A percentile compares a stretch with the other conserved stretches of the same genome.
Conservation (phyloP, 441 rosid genomes). For the Brassica balearica region DNA sequence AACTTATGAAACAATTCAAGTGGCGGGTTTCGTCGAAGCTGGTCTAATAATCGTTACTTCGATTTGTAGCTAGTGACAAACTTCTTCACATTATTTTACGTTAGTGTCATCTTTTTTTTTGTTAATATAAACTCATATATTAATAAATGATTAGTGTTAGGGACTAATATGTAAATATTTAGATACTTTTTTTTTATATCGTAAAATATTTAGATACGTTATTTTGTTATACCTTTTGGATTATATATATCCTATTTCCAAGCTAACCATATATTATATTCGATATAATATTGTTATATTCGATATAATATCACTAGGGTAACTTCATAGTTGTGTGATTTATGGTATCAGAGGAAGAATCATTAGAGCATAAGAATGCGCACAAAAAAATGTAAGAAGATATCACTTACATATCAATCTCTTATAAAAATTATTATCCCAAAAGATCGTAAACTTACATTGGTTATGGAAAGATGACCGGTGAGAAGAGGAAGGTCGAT, state of each 20-base stretch:
- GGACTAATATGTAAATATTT: slow-evolving; percentile 6
- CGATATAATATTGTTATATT: too few species aligned
- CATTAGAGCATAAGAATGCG: background rate
- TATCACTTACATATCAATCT: background rate
- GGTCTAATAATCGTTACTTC: background rate
- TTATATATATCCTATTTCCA: too few species aligned
- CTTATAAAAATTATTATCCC: background rate
- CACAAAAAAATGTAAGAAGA: background rate
- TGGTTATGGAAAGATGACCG: slow-evolving; percentile 49
- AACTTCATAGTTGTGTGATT: background rate
- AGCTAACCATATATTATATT: too few species aligned
- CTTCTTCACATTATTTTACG: slow-evolving; percentile 15
- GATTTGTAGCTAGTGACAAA: slow-evolving; percentile 16
- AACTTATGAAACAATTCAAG: slow-evolving; percentile 2
- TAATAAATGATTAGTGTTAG: background rate
- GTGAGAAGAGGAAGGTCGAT: slow-evolving; percentile 69
- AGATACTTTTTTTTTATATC: background rate
- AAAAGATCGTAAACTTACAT: slow-evolving; percentile 49
- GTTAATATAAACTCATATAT: background rate
- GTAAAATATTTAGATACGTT: background rate
- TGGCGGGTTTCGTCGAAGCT: slow-evolving; percentile 4
- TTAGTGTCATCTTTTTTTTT: background rate
- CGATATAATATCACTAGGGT: background rate
- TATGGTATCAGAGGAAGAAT: background rate
- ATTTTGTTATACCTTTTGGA: background rate